Conservation (phyloP, 2,329 filamentous ascomycete species). For the Arthrobotrys sphaeroides region DNA sequence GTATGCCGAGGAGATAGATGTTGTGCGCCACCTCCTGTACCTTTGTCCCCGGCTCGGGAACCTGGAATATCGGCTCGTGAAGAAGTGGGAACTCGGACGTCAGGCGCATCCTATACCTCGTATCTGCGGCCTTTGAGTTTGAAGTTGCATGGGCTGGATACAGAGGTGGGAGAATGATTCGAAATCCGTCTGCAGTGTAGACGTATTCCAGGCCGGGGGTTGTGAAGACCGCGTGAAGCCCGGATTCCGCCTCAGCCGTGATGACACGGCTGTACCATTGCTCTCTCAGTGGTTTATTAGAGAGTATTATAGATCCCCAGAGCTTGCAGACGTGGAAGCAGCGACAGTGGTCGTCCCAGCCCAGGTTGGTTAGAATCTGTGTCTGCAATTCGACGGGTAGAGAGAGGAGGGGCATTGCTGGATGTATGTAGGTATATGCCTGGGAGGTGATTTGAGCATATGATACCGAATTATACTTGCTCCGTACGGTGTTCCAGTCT, state of each 20-base stretch:
- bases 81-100: conserved; percentile 18
- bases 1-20: conserved; percentile 18
- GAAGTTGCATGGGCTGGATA: too few relatives aligned
- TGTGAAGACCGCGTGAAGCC: conserved; percentile 22
- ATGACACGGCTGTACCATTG: conserved; percentile 4
- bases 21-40: background rate
- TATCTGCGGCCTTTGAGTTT: background rate
- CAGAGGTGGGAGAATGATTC: background rate
- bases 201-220: conserved; percentile 11
- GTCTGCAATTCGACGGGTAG: conserved; percentile 40
- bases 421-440: background rate
- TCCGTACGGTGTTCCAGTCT: background rate
- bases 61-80: conserved; percentile 12
- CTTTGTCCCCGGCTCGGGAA: background rate
- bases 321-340: conserved; percentile 37
- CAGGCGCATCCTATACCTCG: background rate
- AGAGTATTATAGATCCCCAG: conserved; percentile 26
- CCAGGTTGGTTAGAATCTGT: conserved; percentile 24
- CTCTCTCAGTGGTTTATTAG: conserved; percentile 14
- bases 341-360: conserved; percentile 38
- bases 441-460: background rate
- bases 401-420: conserved; percentile 20
- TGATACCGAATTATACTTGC: background rate
- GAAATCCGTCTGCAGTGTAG: conserved; percentile 19
- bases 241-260: background rate